Evolutionary conservation across 2,329 filamentous ascomycete species (phyloP).

Genomic region (Phaeoacremonium minimum): DNA sequence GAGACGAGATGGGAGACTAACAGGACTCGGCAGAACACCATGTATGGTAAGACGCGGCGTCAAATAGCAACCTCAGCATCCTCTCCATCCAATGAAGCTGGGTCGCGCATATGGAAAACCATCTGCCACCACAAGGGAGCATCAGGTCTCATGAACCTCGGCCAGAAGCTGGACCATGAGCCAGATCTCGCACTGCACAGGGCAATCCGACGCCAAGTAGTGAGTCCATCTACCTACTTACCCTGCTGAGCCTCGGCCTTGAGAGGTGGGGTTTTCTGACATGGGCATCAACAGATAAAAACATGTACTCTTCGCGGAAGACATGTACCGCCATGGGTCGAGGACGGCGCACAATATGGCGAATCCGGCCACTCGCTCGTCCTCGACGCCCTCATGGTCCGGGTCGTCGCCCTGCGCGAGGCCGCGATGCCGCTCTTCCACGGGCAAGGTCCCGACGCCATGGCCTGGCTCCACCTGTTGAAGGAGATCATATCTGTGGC

Average conservation of each 20-base stretch:
- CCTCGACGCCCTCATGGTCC: conserved; percentile 9
- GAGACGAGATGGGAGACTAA: too few species aligned
- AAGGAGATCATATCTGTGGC: background rate
- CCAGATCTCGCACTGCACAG: conserved; percentile 9
- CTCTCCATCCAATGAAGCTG: conserved; percentile 1
- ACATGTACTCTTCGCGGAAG: conserved; percentile 8
- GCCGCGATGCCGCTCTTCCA: background rate
- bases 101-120: conserved; percentile 7
- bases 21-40: conserved; percentile 3
- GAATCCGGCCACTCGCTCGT: conserved; percentile 8
- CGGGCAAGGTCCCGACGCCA: background rate
- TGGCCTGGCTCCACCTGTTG: background rate
- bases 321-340: conserved; percentile 7
- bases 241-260: background rate
- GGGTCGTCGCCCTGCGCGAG: background rate
- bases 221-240: too few species aligned
- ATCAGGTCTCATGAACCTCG: conserved; percentile 12
- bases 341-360: conserved; percentile 8
- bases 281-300: conserved; percentile 9
- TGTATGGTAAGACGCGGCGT: background rate
- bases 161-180: conserved; percentile 7
- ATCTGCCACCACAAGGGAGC: conserved; percentile 15
- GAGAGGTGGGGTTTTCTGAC: too few species aligned
- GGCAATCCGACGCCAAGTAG: conserved; percentile 11
- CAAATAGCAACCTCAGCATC: background rate